Base-by-base conservation (phyloP, 331 rosid species). In the Acacia pycnantha region DNA sequence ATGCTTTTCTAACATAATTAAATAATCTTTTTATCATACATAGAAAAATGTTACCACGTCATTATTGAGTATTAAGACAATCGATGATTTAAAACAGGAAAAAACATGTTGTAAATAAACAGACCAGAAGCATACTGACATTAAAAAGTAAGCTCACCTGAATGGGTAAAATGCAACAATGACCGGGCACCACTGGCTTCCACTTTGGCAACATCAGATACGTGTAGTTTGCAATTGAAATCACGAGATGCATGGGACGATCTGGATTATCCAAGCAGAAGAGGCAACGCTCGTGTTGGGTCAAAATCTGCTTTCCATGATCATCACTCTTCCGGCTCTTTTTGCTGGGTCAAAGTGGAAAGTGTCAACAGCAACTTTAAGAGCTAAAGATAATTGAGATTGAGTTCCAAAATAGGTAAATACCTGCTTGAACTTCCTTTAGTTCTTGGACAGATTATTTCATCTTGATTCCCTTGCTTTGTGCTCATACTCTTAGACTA, bases 141-240 rank as follows among this genome's bases (percentile, higher is more conserved):
- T 35, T 35, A 35, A 35, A 35, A 35, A 35, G 37, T 35, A 35
- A 35, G 37, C 37, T 35, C 37, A 35, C 37, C 97, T 95, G 90
- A 89, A 93, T 90, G 1, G 98, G 97, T 73, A 93, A 81, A 84
- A 95, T 93, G 84, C 96, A 93, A 85, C 98, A 95, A 88, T 93
- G 98, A 75, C 98, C 98, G 14, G 90, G 90, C 77, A 88, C 97
- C 81, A 95, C 74, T 16, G 98, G 92, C 83, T 95, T 93, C 90
- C 90, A 82, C 68, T 90, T 92, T 26, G 97, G 98, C 86, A 95
- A 82, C 98, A 93, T 95, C 88, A 93, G 86, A 83, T 95, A 92
- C 26, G 98, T 90, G 85, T 79, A 89, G 66, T 89, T 89, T 71
- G 91, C 98, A 1, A 92, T 92, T 16, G 98, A 92, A 78, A 95